These are phyloP conservation scores for Blastomyces silverae DNA, from an alignment of 2,329 filamentous ascomycete genomes.

Conservation along the genomic window DNA sequence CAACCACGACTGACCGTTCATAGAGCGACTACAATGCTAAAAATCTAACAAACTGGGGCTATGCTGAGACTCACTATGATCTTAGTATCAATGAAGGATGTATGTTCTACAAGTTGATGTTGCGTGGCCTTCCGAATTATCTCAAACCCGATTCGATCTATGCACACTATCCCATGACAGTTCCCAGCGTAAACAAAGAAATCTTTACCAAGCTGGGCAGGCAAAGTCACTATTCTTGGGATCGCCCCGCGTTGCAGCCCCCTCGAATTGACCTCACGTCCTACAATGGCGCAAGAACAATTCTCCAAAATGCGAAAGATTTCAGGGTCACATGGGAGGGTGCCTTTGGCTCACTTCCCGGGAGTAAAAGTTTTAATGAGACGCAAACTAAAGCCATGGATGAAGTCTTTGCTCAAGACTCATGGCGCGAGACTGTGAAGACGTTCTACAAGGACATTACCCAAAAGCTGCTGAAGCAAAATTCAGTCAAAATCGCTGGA, in stretches of 20 bases:
- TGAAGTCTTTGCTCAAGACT: constrained; percentile 22
- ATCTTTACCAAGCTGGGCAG: constrained; percentile 25
- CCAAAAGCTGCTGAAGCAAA: constrained; percentile 30
- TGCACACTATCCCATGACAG: constrained; percentile 28
- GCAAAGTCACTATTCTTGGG: constrained; percentile 21
- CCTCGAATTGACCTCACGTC: constrained; percentile 22
- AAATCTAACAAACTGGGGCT: constrained; percentile 39
- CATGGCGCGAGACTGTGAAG: constrained; percentile 24
- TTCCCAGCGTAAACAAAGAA: constrained; percentile 25
- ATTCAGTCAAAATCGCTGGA: constrained; percentile 57
- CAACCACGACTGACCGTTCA: neutral
- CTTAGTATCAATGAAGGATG: constrained; percentile 25
- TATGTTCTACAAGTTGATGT: constrained; percentile 29
- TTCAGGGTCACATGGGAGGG: constrained; percentile 25
- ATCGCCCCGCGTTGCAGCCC: constrained; percentile 22
- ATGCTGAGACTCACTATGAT: constrained; percentile 30
- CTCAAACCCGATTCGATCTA: constrained; percentile 28
- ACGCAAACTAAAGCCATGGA: constrained; percentile 23
- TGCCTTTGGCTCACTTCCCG: constrained; percentile 22
- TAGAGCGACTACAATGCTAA: constrained; percentile 25
- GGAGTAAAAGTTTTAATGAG: constrained; percentile 20
- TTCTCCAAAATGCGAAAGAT: constrained; percentile 24
- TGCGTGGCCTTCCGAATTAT: constrained; percentile 28
- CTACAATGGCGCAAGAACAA: constrained; percentile 21
- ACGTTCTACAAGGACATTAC: constrained; percentile 24